A percentile compares a stretch with the other conserved stretches of the same genome.
These are phyloP conservation scores for Colletotrichum shisoi DNA, from an alignment of 2,329 filamentous ascomycete genomes.

Conservation along the genomic window DNA sequence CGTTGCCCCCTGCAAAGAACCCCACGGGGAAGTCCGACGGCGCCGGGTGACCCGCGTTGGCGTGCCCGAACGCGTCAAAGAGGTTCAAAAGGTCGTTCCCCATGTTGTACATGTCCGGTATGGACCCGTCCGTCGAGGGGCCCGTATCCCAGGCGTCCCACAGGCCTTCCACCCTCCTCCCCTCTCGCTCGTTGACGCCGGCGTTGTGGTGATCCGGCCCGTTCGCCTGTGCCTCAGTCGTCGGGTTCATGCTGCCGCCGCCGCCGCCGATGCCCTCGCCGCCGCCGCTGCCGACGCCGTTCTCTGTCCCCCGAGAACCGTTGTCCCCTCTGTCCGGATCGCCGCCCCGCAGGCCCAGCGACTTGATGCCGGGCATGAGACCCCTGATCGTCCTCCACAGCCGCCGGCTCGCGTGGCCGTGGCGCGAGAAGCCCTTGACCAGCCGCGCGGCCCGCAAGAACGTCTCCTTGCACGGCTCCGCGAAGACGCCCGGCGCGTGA, in stretches of 20 bases:
- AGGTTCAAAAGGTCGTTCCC: slow-evolving; percentile 49
- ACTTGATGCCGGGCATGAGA: slow-evolving; percentile 46
- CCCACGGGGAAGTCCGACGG: slow-evolving; percentile 27
- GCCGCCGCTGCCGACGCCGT: slow-evolving; percentile 28
- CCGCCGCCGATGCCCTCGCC: slow-evolving; percentile 14
- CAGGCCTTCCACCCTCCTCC: slow-evolving; percentile 2
- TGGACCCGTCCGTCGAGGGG: slow-evolving; percentile 27
- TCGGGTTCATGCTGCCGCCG: no score
- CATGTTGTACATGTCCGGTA: slow-evolving; percentile 49
- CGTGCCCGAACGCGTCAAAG: slow-evolving; percentile 48
- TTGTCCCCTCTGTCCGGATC: slow-evolving; percentile 31
- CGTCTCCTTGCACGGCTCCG: slow-evolving; percentile 47
- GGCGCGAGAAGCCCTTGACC: slow-evolving; percentile 46
- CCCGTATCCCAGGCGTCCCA: slow-evolving; percentile 23
- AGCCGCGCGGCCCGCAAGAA: slow-evolving; percentile 48
- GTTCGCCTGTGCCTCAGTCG: slow-evolving; percentile 15
- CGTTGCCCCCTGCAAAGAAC: slow-evolving; percentile 23
- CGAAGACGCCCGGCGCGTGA: slow-evolving; percentile 54
- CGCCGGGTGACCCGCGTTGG: slow-evolving; percentile 30
- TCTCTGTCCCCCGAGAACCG: neutral
- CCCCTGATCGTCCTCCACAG: slow-evolving; percentile 50
- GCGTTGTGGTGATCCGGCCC: neutral
- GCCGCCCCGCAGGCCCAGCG: slow-evolving; percentile 42
- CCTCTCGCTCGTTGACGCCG: neutral
- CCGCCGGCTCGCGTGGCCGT: slow-evolving; percentile 47